phyloP scores from a whole-genome alignment of 176 grass and related monocot genomes.

The Oropetium thomaeum region DNA sequence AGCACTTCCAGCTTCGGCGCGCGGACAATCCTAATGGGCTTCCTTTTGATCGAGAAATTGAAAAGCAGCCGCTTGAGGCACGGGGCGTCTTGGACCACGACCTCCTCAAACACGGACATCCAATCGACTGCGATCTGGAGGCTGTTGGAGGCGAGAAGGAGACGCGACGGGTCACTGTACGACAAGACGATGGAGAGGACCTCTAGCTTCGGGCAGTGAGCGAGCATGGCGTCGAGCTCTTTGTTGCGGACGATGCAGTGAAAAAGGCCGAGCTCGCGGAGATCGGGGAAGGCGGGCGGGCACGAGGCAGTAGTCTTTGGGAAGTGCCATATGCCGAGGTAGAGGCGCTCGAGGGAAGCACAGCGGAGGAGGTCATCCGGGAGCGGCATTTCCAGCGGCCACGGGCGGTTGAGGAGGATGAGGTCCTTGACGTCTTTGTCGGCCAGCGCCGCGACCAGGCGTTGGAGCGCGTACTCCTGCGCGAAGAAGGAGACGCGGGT shows the following conservation, averaged over 20 bases:
- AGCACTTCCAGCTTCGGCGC: conserved; percentile 30
- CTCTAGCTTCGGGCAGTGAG: conserved; percentile 27
- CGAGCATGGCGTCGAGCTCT: conserved; percentile 12
- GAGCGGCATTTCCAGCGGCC: conserved; percentile 40
- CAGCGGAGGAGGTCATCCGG: conserved; percentile 26
- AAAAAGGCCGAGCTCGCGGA: conserved; percentile 29
- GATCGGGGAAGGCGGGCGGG: conserved; percentile 10
- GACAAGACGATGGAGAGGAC: conserved; percentile 25
- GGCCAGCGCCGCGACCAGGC: conserved; percentile 18
- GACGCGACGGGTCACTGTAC: not conserved
- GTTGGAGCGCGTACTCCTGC: conserved; percentile 25
- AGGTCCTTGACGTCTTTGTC: conserved; percentile 34
- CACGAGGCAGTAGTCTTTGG: not conserved
- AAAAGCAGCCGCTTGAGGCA: conserved; percentile 33
- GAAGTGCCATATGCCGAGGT: conserved; percentile 31
- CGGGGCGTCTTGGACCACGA: conserved; percentile 29
- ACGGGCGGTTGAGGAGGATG: conserved; percentile 40
- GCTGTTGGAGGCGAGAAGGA: not conserved
- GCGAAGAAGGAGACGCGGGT: conserved; percentile 20
- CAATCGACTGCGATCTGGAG: conserved; percentile 21
- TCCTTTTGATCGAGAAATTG: not conserved
- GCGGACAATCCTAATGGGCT: conserved; percentile 13
- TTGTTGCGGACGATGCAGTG: not conserved
- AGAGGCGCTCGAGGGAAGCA: conserved; percentile 27
- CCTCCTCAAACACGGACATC: not conserved